Evolutionary conservation across 257 asterid genomes (phyloP), one percentile per base, ranked within the genome.

Genomic region (Mitragyna speciosa): DNA sequence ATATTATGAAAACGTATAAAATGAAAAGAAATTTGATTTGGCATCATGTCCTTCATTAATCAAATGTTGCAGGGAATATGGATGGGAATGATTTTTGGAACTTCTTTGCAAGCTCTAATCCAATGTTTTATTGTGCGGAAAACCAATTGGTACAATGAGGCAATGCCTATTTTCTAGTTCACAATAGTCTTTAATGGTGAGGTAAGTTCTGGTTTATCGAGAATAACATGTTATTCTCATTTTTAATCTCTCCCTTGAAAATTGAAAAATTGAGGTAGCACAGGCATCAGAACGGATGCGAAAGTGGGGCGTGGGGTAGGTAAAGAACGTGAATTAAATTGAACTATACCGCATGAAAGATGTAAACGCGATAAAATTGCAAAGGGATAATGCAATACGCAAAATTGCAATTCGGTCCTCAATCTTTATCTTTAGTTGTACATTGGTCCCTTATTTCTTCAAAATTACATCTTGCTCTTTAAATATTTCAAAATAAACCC

Each of bases 61-160:
- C 41, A 36, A 73, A 11, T 69, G 26, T 58, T 79, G 82, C 86
- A 95, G 97, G 97, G 98, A 52, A 89, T 93, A 67, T 93, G 98
- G 99, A 92, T 95, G 87, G 99, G 99, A 51, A 95, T 95, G 99
- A 95, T 95, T 77, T 86, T 92, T 71, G 99, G 98, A 83, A 93
- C 99, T 7, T 91, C 87, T 85, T 84, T 95, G 70, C 98, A 93
- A 85, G 93, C 98, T 41, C 16, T 87, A 45, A 83, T 93, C 82
- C 92, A 93, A 26, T 77, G 92, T 65, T 24, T 89, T 41, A 89
- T 93, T 17, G 92, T 93, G 78, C 92, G 91, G 94, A 95, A 80
- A 85, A 93, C 97, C 15, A 86, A 95, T 73, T 95, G 98, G 99
- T 87, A 79, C 24, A 93, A 93, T 6, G 99, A 95, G 99, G 99